Percentiles rank a stretch among this genome's conserved stretches.
Conservation (phyloP, 768 basidiomycete species). For the Lactarius sp. region DNA sequence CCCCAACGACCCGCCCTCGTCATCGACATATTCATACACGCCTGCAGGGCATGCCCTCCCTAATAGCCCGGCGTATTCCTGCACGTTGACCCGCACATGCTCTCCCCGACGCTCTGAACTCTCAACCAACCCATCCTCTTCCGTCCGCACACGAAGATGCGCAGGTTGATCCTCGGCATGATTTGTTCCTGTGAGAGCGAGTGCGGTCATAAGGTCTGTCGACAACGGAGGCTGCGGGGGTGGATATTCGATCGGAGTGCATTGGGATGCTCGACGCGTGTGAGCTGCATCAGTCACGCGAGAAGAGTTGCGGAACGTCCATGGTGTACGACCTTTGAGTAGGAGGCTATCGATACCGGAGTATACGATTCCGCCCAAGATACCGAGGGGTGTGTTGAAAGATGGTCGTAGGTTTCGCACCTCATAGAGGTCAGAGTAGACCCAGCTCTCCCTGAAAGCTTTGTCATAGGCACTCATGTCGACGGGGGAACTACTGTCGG, state of each 20-base stretch:
- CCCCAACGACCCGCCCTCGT: conserved; percentile 41
- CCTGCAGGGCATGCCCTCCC: conserved; percentile 89
- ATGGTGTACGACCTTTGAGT: conserved; percentile 79
- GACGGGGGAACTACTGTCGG: conserved; percentile 31
- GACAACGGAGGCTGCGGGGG: conserved; percentile 83
- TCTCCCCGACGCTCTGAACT: conserved; percentile 43
- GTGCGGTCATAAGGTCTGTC: conserved; percentile 88
- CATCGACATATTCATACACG: conserved; percentile 94
- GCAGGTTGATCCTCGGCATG: conserved; percentile 96
- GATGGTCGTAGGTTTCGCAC: conserved; percentile 89
- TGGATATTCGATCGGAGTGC: conserved; percentile 80
- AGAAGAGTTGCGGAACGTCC: conserved; percentile 76
- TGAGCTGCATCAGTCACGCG: conserved; percentile 56
- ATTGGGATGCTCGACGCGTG: conserved; percentile 62
- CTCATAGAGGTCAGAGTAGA: conserved; percentile 79
- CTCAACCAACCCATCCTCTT: conserved; percentile 34
- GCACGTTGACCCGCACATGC: conserved; percentile 73
- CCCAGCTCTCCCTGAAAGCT: conserved; percentile 72
- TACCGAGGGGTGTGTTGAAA: conserved; percentile 73
- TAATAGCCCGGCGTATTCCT: conserved; percentile 83
- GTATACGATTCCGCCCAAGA: conserved; percentile 85
- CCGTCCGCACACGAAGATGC: conserved; percentile 66
- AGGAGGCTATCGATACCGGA: conserved; percentile 85
- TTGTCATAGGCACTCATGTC: conserved; percentile 74
- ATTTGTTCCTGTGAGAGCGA: conserved; percentile 89